phyloP scores from a whole-genome alignment of 2,329 filamentous ascomycete genomes.

The Phaeosphaeria sp. region DNA sequence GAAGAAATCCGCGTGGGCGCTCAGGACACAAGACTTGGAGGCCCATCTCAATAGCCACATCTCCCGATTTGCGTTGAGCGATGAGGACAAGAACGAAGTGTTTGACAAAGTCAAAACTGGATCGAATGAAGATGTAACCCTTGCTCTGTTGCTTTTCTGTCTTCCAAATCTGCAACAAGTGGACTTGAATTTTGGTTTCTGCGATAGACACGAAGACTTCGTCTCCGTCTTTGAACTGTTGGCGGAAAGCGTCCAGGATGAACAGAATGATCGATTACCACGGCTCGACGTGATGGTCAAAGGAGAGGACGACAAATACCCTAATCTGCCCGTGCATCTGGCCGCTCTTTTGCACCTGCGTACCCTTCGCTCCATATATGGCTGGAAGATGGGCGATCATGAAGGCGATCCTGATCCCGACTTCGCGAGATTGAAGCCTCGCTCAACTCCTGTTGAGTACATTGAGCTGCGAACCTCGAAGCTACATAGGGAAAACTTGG shows the following conservation, averaged over 20 bases:
- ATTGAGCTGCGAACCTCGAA: constrained; percentile 6
- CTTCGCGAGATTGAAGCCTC: constrained; percentile 3
- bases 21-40: not conserved
- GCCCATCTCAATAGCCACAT: not conserved
- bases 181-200: not conserved
- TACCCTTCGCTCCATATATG: constrained; percentile 4
- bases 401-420: not conserved
- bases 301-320: not conserved
- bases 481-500: not conserved
- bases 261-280: no score
- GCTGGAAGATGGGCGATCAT: constrained; percentile 3
- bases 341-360: constrained; percentile 4
- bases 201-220: not conserved
- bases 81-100: not conserved
- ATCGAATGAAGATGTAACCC: not conserved
- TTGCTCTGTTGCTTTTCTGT: not conserved
- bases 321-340: not conserved
- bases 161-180: not conserved
- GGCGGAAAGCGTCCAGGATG: not conserved
- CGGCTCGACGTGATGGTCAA: constrained; percentile 2
- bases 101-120: not conserved
- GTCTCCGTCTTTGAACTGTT: not conserved
- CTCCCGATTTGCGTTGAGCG: not conserved
- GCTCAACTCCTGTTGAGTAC: constrained; percentile 5
- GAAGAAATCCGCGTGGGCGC: not conserved